A percentile compares a stretch with the other conserved stretches of the same genome.
Evolutionary conservation across 1,139 yeast genomes (phyloP).

Genomic region (Geotrichum carabidarum): DNA sequence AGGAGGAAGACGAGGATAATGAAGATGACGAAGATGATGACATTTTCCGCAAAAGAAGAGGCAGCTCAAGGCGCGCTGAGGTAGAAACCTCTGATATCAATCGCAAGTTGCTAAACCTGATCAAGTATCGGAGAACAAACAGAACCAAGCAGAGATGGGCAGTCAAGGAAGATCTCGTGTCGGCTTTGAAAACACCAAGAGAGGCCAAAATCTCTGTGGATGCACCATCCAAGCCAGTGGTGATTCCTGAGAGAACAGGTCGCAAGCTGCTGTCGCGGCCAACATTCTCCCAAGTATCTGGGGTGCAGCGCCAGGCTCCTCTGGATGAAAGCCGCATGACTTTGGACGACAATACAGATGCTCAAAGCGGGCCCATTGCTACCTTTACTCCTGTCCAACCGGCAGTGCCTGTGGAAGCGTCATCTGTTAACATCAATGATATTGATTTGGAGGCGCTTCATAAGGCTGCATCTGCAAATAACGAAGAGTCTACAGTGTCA

Average conservation of each 20-base stretch:
- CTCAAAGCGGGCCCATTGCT: not conserved
- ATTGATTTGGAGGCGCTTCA: not conserved
- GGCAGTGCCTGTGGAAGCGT: not conserved
- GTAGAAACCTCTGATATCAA: conserved; percentile 3
- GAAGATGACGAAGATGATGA: conserved; percentile 1
- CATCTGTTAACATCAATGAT: not conserved
- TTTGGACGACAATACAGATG: not conserved
- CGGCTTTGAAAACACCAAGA: not conserved
- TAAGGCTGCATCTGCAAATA: not conserved
- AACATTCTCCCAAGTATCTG: not conserved
- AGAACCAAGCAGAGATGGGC: conserved; percentile 1
- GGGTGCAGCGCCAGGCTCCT: not conserved
- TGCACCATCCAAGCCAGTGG: not conserved
- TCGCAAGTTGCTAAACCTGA: conserved; percentile 4
- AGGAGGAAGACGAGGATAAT: not conserved
- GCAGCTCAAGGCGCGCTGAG: conserved; percentile 3
- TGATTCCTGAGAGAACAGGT: too few relatives aligned
- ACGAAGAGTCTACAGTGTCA: not conserved
- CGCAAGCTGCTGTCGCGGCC: too few relatives aligned
- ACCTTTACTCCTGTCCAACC: not conserved
- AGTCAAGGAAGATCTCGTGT: not conserved
- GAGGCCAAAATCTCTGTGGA: not conserved
- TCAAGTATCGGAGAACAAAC: conserved; percentile 5
- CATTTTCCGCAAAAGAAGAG: not conserved
- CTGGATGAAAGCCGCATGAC: not conserved